Conservation (phyloP, 2,329 filamentous ascomycete species). For the Cercospora janseana region DNA sequence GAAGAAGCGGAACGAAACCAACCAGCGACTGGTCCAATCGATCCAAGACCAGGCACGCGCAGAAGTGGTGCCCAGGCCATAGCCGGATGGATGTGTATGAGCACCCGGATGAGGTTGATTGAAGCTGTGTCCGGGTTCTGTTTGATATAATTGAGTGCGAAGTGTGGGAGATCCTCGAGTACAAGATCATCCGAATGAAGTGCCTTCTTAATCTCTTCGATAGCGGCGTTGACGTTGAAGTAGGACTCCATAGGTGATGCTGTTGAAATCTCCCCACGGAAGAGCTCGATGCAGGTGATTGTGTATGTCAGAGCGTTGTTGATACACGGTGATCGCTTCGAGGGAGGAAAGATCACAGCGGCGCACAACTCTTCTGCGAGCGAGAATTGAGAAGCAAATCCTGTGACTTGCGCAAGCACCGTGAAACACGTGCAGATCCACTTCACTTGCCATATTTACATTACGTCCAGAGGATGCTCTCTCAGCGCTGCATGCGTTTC, state of each 20-base stretch:
- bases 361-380: too few relatives aligned
- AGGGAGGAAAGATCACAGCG: too few relatives aligned
- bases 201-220: background rate
- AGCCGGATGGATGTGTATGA: background rate
- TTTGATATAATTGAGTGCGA: background rate
- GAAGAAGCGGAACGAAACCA: too few relatives aligned
- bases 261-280: too few relatives aligned
- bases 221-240: background rate
- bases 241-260: too few relatives aligned
- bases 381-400: background rate
- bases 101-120: background rate
- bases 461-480: background rate
- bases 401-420: too few relatives aligned
- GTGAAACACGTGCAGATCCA: too few relatives aligned
- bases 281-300: too few relatives aligned
- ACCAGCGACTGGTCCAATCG: background rate
- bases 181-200: background rate
- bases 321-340: too few relatives aligned
- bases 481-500: conserved; percentile 46
- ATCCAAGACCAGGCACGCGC: background rate
- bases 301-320: too few relatives aligned
- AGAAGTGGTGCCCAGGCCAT: background rate
- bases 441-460: background rate
- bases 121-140: background rate
- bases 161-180: background rate